phyloP scores from a whole-genome alignment of 352 stramenopile genomes.

The Globisporangium nodosum region DNA sequence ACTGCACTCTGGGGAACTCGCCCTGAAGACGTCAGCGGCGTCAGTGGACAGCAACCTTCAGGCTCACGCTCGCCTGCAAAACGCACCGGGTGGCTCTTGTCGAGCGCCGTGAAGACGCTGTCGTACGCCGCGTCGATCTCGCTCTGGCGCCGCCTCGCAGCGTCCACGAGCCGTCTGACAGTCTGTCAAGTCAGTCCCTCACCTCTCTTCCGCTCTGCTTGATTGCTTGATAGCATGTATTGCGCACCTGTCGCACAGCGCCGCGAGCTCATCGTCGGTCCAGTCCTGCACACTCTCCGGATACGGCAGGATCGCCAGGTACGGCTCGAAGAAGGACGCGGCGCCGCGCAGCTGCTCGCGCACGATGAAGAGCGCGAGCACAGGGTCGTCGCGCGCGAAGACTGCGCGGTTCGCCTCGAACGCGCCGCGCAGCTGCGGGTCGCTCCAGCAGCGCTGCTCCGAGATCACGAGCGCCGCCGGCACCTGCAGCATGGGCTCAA shows the following conservation, averaged over 20 bases:
- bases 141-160: constrained; percentile 31
- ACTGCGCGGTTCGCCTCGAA: constrained; percentile 54
- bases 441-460: constrained; percentile 49
- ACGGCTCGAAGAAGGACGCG: constrained; percentile 85
- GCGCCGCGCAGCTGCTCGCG: constrained; percentile 57
- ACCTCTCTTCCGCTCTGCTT: too few species aligned
- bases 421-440: constrained; percentile 39
- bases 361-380: constrained; percentile 82
- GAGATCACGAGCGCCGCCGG: constrained; percentile 68
- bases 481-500: constrained; percentile 67
- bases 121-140: constrained; percentile 64
- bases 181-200: background rate
- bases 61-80: background rate
- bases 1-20: constrained; percentile 43
- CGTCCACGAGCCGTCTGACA: constrained; percentile 36
- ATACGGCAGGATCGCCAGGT: constrained; percentile 76
- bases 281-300: constrained; percentile 83
- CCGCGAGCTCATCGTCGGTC: constrained; percentile 47
- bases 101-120: constrained; percentile 37
- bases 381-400: constrained; percentile 73
- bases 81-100: constrained; percentile 42
- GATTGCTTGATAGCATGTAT: background rate
- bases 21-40: constrained; percentile 11
- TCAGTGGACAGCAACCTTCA: constrained; percentile 7
- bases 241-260: constrained; percentile 68